These are phyloP conservation scores for Suillus ampliporus DNA, from an alignment of 768 basidiomycete species.

Conservation along the genomic window DNA sequence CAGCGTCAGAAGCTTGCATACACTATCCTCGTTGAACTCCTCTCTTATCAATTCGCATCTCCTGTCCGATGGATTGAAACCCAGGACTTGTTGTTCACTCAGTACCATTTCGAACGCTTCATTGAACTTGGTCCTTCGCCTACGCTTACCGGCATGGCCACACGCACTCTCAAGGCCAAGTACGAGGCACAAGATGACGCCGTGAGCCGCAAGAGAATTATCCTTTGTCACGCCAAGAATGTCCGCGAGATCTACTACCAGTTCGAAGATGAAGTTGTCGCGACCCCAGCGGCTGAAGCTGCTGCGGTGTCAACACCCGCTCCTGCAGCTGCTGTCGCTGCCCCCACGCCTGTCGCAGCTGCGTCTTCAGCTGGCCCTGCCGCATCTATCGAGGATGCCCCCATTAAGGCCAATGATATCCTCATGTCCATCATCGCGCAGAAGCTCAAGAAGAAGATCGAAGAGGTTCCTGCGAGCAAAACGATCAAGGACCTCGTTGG, in stretches of 20 bases:
- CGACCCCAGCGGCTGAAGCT: conserved; percentile 42
- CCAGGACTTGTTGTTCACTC: conserved; percentile 89
- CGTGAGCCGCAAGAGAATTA: conserved; percentile 72
- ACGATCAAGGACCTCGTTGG: conserved; percentile 98
- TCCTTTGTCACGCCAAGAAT: conserved; percentile 95
- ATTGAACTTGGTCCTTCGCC: conserved; percentile 97
- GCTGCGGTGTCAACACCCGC: conserved; percentile 40
- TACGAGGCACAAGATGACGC: conserved; percentile 93
- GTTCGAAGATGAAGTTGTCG: conserved; percentile 83
- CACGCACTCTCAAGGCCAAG: conserved; percentile 88
- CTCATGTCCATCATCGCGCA: conserved; percentile 91
- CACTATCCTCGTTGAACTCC: conserved; percentile 92
- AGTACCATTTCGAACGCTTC: conserved; percentile 89
- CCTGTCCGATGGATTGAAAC: conserved; percentile 99
- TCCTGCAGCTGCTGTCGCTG: conserved; percentile 46
- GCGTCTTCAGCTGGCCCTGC: conserved; percentile 65
- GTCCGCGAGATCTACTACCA: conserved; percentile 97
- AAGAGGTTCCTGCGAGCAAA: conserved; percentile 89
- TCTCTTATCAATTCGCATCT: conserved; percentile 98
- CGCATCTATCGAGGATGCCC: conserved; percentile 84
- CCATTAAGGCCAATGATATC: conserved; percentile 90
- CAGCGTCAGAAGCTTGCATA: conserved; percentile 96
- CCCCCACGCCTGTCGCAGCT: conserved; percentile 47
- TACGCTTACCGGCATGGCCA: conserved; percentile 94
- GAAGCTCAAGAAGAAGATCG: conserved; percentile 94